phyloP scores from a whole-genome alignment of 208 protist genomes.

The Trypanosoma mega region DNA sequence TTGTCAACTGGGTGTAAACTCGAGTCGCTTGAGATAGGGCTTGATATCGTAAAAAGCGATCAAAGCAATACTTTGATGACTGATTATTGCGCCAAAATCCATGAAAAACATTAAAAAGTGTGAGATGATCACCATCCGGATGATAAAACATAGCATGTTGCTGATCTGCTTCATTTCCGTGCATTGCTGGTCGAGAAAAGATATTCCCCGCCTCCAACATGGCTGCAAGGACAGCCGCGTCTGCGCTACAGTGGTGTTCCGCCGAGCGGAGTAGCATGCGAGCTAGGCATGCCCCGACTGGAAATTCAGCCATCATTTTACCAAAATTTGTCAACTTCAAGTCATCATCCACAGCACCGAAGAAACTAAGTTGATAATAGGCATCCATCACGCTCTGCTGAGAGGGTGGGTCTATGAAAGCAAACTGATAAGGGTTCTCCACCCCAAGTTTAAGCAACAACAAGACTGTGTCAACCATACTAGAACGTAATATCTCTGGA shows the following conservation, averaged over 20 bases:
- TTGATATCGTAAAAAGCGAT: conserved; percentile 67
- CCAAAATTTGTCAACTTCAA: conserved; percentile 73
- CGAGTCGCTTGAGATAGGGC: conserved; percentile 67
- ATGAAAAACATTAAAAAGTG: conserved; percentile 80
- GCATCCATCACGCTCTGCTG: conserved; percentile 95
- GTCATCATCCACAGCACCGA: conserved; percentile 98
- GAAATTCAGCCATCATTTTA: conserved; percentile 62
- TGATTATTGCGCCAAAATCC: conserved; percentile 44
- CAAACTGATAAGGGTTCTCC: conserved; percentile 95
- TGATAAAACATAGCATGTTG: conserved; percentile 46
- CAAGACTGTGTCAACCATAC: conserved; percentile 95
- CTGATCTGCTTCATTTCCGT: conserved; percentile 39
- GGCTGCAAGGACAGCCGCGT: conserved; percentile 82
- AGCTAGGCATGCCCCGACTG: conserved; percentile 90
- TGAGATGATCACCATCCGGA: conserved; percentile 80
- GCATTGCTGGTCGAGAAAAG: conserved; percentile 44
- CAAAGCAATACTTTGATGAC: conserved; percentile 59
- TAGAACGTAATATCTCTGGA: conserved; percentile 97
- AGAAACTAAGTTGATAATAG: conserved; percentile 96
- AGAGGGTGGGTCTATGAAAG: conserved; percentile 97
- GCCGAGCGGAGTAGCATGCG: conserved; percentile 90
- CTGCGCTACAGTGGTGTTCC: conserved; percentile 70
- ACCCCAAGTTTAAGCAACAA: conserved; percentile 96
- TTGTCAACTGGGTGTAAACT: conserved; percentile 75
- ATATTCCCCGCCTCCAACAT: conserved; percentile 85